phyloP scores from a whole-genome alignment of 495 filamentous ascomycete genomes.

The Aspergillus baeticus region DNA sequence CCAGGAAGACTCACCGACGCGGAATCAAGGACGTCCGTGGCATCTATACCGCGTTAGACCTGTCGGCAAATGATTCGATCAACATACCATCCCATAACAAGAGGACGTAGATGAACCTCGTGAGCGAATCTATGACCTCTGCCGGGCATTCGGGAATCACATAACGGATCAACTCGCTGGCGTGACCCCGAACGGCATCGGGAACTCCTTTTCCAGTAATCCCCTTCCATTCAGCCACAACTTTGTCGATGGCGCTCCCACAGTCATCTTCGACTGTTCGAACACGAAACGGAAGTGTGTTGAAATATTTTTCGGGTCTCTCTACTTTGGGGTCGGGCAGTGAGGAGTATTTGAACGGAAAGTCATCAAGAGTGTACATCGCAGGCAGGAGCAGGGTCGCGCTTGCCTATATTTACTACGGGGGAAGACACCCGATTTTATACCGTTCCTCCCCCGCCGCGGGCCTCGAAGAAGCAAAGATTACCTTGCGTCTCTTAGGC shows the following conservation, averaged over 20 bases:
- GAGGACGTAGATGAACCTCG: neutral
- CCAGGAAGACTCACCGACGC: neutral
- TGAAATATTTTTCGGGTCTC: neutral
- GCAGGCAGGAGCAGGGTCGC: neutral
- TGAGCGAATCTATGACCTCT: neutral
- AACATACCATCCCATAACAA: constrained; percentile 2
- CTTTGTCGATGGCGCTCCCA: neutral
- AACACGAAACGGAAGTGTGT: neutral
- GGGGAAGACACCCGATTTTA: too few species aligned
- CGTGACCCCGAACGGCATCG: neutral
- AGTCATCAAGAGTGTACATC: neutral
- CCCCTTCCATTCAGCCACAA: neutral
- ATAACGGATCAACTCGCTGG: neutral
- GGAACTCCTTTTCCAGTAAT: neutral
- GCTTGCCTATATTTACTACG: neutral
- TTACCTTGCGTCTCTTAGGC: too few species aligned
- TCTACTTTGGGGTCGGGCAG: neutral
- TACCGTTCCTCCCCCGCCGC: too few species aligned
- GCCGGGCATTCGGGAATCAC: neutral
- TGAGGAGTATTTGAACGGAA: neutral
- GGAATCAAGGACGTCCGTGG: neutral
- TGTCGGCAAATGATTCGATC: too few species aligned
- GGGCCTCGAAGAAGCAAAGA: too few species aligned
- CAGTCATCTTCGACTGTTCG: neutral
- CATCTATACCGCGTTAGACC: neutral